Conservation (phyloP, 805 yeast species). For the Millerago galiae region DNA sequence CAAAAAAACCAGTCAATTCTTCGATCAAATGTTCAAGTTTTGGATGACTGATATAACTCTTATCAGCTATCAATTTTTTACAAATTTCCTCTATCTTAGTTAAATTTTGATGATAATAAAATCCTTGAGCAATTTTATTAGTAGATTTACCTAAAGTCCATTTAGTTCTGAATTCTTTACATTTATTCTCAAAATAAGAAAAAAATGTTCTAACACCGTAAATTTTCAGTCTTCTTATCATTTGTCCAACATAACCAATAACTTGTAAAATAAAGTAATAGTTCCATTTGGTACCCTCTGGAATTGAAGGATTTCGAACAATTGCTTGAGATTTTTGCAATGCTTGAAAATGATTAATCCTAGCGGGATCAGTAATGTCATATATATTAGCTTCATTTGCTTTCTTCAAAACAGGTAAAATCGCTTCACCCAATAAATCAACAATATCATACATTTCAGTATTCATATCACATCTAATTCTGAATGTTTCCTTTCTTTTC, state of each 20-base stretch:
- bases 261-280: slow-evolving; percentile 55
- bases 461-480: slow-evolving; percentile 48
- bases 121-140: slow-evolving; percentile 53
- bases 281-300: slow-evolving; percentile 73
- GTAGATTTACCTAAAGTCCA: slow-evolving; percentile 54
- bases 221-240: slow-evolving; percentile 59
- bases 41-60: slow-evolving; percentile 54
- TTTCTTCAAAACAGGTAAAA: slow-evolving; percentile 55
- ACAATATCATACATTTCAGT: slow-evolving; percentile 51
- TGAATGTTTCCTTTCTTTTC: slow-evolving; percentile 56
- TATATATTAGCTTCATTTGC: slow-evolving; percentile 62
- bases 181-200: slow-evolving; percentile 54
- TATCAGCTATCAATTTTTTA: slow-evolving; percentile 34
- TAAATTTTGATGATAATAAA: slow-evolving; percentile 49
- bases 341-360: slow-evolving; percentile 63
- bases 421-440: slow-evolving; percentile 52
- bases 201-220: slow-evolving; percentile 82
- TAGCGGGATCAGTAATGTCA: slow-evolving; percentile 58
- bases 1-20: slow-evolving; percentile 53
- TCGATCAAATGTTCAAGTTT: slow-evolving; percentile 57
- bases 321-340: slow-evolving; percentile 62
- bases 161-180: slow-evolving; percentile 52
- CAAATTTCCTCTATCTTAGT: slow-evolving; percentile 38
- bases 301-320: slow-evolving; percentile 43
- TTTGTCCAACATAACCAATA: slow-evolving; percentile 66